phyloP scores from a whole-genome alignment of 2,329 filamentous ascomycete genomes.

The Fusarium verticillioides region DNA sequence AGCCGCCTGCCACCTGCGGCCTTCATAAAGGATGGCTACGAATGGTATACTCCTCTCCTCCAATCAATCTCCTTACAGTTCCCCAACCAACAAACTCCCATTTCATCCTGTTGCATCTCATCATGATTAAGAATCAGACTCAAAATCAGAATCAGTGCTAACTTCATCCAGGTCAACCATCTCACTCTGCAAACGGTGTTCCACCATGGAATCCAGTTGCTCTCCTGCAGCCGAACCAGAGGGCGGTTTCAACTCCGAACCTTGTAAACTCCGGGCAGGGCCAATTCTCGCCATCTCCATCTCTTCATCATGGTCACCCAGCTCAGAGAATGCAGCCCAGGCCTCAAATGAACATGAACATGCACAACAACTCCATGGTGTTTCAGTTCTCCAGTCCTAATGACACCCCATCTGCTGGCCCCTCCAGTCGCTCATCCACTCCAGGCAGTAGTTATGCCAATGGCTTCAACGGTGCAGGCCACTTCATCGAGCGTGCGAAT shows the following conservation, averaged over 20 bases:
- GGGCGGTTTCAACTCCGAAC: constrained; percentile 45
- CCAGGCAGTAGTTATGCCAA: constrained; percentile 42
- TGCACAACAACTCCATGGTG: constrained; percentile 50
- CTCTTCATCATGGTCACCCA: constrained; percentile 36
- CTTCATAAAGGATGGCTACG: constrained; percentile 46
- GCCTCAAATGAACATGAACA: constrained; percentile 46
- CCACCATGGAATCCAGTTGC: constrained; percentile 56
- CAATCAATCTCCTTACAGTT: neutral
- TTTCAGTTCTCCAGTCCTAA: constrained; percentile 57
- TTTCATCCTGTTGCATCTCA: constrained; percentile 4
- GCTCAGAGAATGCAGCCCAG: constrained; percentile 36
- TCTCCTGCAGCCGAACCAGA: constrained; percentile 53
- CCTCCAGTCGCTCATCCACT: constrained; percentile 50
- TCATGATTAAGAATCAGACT: neutral
- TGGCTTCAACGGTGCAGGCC: constrained; percentile 58
- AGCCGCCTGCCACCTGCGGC: constrained; percentile 36
- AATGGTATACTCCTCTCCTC: constrained; percentile 42
- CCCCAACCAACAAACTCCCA: neutral
- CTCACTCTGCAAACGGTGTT: constrained; percentile 43
- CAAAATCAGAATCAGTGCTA: constrained; percentile 3
- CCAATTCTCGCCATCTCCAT: constrained; percentile 35
- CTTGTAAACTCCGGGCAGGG: constrained; percentile 41
- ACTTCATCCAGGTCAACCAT: constrained; percentile 43
- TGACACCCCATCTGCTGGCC: constrained; percentile 49
- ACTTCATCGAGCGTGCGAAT: constrained; percentile 80